These are phyloP conservation scores for Acanthamoeba triangularis DNA, from an alignment of 208 protist species.

Conservation along the genomic window DNA sequence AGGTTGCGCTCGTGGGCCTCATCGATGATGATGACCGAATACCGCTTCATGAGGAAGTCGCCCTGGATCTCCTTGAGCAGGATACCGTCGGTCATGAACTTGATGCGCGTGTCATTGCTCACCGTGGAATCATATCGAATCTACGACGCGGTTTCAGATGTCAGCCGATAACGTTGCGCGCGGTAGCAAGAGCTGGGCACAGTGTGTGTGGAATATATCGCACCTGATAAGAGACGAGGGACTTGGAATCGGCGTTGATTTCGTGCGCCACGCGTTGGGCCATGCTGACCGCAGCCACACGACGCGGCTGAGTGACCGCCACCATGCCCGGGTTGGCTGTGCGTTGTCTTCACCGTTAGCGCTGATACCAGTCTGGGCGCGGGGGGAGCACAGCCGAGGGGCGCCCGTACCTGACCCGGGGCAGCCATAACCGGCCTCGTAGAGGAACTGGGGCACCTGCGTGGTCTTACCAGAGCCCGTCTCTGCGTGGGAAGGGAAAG, in stretches of 20 bases:
- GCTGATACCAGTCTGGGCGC: background rate
- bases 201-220: background rate
- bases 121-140: conserved; percentile 76
- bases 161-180: too few relatives aligned
- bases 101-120: conserved; percentile 85
- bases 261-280: conserved; percentile 92
- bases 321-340: conserved; percentile 89
- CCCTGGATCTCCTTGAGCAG: conserved; percentile 90
- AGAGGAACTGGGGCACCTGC: conserved; percentile 95
- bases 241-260: conserved; percentile 85
- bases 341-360: background rate
- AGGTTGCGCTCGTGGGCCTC: conserved; percentile 96
- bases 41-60: conserved; percentile 92
- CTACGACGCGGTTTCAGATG: background rate
- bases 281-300: conserved; percentile 95
- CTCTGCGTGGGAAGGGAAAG: conserved; percentile 58
- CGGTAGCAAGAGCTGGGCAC: too few relatives aligned
- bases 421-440: conserved; percentile 92
- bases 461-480: conserved; percentile 92
- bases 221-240: conserved; percentile 91
- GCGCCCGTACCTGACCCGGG: conserved; percentile 6
- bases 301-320: conserved; percentile 95
- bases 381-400: background rate
- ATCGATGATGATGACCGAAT: conserved; percentile 95
- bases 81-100: conserved; percentile 95